Conservation (phyloP, 371 early-diverging fungal genomes). For the Syncephalastrum racemosum region DNA sequence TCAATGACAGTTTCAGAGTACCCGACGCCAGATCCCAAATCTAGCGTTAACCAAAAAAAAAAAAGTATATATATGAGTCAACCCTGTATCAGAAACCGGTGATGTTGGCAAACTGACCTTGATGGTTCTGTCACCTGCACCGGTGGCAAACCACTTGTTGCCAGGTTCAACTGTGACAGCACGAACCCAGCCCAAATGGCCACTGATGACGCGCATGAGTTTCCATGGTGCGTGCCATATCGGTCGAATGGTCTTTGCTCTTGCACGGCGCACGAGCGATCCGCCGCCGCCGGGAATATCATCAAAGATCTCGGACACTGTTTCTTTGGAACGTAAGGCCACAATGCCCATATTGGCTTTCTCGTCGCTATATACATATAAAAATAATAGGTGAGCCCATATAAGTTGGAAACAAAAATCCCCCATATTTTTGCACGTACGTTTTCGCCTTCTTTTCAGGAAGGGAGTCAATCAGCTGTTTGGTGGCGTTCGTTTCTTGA, state of each 20-base stretch:
- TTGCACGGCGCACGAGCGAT: slow-evolving; percentile 61
- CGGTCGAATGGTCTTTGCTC: slow-evolving; percentile 63
- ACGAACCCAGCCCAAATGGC: slow-evolving; percentile 97
- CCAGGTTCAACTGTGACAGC: slow-evolving; percentile 90
- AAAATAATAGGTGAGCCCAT: neutral
- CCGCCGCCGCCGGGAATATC: slow-evolving; percentile 47
- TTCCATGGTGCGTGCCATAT: slow-evolving; percentile 99
- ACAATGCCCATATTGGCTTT: slow-evolving; percentile 40
- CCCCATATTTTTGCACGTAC: neutral
- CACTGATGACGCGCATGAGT: slow-evolving; percentile 95
- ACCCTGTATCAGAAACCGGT: neutral
- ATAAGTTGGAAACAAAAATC: no score
- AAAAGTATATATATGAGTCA: no score
- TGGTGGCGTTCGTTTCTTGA: slow-evolving; percentile 20
- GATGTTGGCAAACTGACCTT: slow-evolving; percentile 57
- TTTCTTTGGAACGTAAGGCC: slow-evolving; percentile 46
- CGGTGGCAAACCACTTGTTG: slow-evolving; percentile 98
- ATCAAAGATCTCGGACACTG: slow-evolving; percentile 49
- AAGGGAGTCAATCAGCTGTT: slow-evolving; percentile 43
- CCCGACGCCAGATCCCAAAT: slow-evolving; percentile 99
- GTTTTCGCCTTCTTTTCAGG: slow-evolving; percentile 31
- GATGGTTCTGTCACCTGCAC: slow-evolving; percentile 94
- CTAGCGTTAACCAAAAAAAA: slow-evolving; percentile 37
- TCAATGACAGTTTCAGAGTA: slow-evolving; percentile 89
- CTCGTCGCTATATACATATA: slow-evolving; percentile 15